Base-by-base conservation (phyloP, 805 yeast genomes). In the Ogataea trehaloabstinens region DNA sequence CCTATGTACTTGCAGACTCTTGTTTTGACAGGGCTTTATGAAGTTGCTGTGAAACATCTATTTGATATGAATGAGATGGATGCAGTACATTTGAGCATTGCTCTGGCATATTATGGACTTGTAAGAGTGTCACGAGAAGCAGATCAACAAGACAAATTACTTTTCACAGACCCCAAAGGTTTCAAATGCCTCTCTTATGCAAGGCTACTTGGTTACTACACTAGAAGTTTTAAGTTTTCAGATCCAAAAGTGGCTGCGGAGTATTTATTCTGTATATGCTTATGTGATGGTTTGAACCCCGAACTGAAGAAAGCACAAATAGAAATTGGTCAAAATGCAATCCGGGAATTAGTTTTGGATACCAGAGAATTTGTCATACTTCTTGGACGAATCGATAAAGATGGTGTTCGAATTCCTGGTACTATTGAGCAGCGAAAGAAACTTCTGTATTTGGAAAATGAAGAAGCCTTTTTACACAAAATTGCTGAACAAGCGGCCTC, bases 201-300 rank as follows among this genome's bases (percentile, higher is more conserved):
- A 15, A 71, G 85, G 41, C 60, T 88, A 37, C 52, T 93, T 34
- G 95, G 95, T 1, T 77, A 81, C 16, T 91, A 87, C 62, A 85
- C 93, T 8, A 74, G 89, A 45, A 77, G 82, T 13, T 91, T 93
- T 70, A 82, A 89, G 52, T 76, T 78, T 42, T 77, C 91, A 28
- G 95, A 89, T 63, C 95, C 98, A 18, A 77, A 82, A 52, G 86
- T 84, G 40, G 97, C 97, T 0, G 85, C 86, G n/a, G 96, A 91
- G 58, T 93, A 93, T 56, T 64, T 91, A 37, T 71, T 85, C 19
- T 67, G 85, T 49, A 80, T 89, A 19, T 81, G 86, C 34, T 52
- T 88, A 50, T 64, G 70, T 46, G 66, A 69, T n/a, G 68, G 61
- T 20, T 41, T 61, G 13, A 33, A 33, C 4, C 40, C 45, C 18